Evolutionary conservation across 495 filamentous ascomycete genomes (phyloP), one percentile per base, ranked within the genome.

Genomic region (Polyplosphaeria fusca): DNA sequence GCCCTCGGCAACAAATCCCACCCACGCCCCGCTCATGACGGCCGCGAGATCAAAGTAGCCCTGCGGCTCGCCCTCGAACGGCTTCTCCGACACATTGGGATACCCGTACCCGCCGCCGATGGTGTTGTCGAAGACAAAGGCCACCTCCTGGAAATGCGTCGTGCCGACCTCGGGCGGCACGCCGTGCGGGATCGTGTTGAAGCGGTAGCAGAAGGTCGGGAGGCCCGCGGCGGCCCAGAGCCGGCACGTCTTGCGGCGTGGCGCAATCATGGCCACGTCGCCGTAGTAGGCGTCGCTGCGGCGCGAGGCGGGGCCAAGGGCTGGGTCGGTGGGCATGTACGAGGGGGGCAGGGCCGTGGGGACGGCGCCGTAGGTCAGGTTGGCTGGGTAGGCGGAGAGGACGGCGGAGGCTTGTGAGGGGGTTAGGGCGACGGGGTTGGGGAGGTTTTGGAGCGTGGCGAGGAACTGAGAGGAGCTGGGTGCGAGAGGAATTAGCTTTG

Each of bases 141-240:
- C 65, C 1, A 86, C 81, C 51, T 85, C 83, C 38, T 76, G 74
- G 58, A 84, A 83, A 58, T 85, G 83, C n/a, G 76, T 76, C 0
- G 73, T 76, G 5, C 79, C 77, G 4, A 63, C 55, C 0, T 69
- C 43, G 7, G 59, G 55, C 1, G 73, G 62, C 0, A 70, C 55
- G 47, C 77, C 74, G 26, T 67, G 71, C 0, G 73, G 66, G 35
- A 71, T 71, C 28, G 76, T 74, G 63, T 85, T 80, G 69, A 84
- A 86, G 7, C 80, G 79, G 68, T 82, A 86, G 67, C 79, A 79
- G 71, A 81, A 86, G 5, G 82, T 81, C 11, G 73, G 64, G 1
- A 77, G 66, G 0, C 65, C 69, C 14, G 64, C 61, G 5, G 67
- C 68, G 12, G 77, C 63, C 77, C 80, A 85, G 0, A 74, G 66